Conservation (phyloP, 192 early-diverging fungal genomes). For the Coemansia sp. region DNA sequence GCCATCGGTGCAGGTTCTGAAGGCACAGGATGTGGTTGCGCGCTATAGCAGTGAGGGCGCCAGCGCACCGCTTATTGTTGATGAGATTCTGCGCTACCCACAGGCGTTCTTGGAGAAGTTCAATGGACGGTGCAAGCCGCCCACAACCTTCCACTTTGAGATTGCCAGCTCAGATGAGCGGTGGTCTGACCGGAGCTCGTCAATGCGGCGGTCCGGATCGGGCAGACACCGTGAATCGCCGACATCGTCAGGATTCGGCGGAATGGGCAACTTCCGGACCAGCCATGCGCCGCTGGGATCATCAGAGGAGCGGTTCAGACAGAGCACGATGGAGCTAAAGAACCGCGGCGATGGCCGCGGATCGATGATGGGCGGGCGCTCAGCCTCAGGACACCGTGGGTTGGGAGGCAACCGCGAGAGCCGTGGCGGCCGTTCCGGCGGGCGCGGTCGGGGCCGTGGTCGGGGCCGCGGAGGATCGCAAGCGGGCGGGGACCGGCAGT, state of each 20-base stretch:
- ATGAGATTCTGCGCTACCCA: constrained; percentile 67
- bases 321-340: constrained; percentile 45
- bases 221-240: constrained; percentile 39
- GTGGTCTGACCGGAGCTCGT: constrained; percentile 48
- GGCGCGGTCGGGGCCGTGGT: constrained; percentile 58
- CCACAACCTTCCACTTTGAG: constrained; percentile 56
- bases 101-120: constrained; percentile 80
- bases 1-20: constrained; percentile 46
- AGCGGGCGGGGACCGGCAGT: constrained; percentile 20
- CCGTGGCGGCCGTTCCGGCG: constrained; percentile 56
- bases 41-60: constrained; percentile 55
- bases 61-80: constrained; percentile 49
- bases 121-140: constrained; percentile 62
- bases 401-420: constrained; percentile 58
- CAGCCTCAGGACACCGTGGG: constrained; percentile 46
- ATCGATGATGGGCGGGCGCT: constrained; percentile 36
- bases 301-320: constrained; percentile 49
- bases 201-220: constrained; percentile 45
- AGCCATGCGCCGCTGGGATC: constrained; percentile 25
- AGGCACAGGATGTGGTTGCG: constrained; percentile 33
- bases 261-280: constrained; percentile 52
- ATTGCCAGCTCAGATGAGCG: constrained; percentile 51
- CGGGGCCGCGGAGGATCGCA: constrained; percentile 56
- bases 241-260: constrained; percentile 33
- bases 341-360: constrained; percentile 19